Conservation (phyloP, 805 yeast genomes). For the Metschnikowia lunata region DNA sequence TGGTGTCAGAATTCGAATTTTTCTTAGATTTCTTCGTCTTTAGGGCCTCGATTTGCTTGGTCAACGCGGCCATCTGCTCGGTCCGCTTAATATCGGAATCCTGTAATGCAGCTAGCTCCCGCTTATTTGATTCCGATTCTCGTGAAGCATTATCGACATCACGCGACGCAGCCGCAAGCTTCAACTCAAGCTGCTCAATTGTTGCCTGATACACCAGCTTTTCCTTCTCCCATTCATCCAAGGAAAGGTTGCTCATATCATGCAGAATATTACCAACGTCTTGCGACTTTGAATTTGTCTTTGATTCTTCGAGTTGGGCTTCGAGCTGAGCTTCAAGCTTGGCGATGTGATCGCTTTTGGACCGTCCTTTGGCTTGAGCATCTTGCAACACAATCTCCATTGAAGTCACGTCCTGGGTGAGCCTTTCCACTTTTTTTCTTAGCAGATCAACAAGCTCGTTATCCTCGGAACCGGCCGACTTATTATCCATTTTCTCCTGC, state of each 20-base stretch:
- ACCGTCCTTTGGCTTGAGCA: conserved; percentile 11
- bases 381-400: conserved; percentile 15
- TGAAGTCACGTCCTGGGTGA: conserved; percentile 16
- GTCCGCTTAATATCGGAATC: too few species aligned
- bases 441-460: conserved; percentile 8
- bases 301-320: background rate
- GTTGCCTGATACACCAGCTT: conserved; percentile 3
- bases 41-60: too few species aligned
- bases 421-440: conserved; percentile 9
- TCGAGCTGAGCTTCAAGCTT: conserved; percentile 15
- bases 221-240: conserved; percentile 11
- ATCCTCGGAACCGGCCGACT: background rate
- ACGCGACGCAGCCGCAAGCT: background rate
- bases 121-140: too few species aligned
- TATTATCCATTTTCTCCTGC: background rate
- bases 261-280: conserved; percentile 7
- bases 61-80: too few species aligned
- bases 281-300: background rate
- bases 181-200: conserved; percentile 5
- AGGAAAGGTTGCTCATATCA: conserved; percentile 6
- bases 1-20: background rate
- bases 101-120: too few species aligned
- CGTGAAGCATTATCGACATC: too few species aligned
- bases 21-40: background rate
- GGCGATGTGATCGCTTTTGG: conserved; percentile 12